Evolutionary conservation across 2,329 filamentous ascomycete genomes (phyloP).

Genomic region (Trichoderma oligosporum): DNA sequence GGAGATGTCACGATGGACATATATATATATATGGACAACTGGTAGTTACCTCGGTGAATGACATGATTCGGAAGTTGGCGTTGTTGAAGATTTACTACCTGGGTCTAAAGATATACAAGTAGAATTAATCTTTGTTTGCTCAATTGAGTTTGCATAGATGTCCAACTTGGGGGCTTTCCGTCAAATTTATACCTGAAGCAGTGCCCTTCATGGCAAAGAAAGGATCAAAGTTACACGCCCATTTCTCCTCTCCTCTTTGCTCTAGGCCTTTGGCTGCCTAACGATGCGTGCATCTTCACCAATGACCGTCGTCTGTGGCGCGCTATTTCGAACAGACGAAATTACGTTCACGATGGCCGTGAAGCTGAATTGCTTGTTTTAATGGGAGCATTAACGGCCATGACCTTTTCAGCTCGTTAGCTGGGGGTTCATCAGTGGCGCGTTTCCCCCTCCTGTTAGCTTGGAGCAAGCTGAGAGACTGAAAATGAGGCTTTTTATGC

Average conservation of each 20-base stretch:
- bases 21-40: background rate
- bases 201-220: background rate
- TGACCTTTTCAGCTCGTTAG: background rate
- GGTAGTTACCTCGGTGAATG: background rate
- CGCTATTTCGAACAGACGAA: background rate
- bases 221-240: background rate
- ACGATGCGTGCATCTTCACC: background rate
- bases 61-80: background rate
- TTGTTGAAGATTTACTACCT: background rate
- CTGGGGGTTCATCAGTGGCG: no score
- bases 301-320: slow-evolving; percentile 14
- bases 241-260: background rate
- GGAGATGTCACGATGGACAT: background rate
- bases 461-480: no score
- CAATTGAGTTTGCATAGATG: no score
- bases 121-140: no score
- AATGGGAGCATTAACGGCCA: background rate
- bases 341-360: slow-evolving; percentile 11
- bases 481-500: no score
- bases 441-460: background rate
- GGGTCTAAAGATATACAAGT: background rate
- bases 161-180: background rate
- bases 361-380: background rate
- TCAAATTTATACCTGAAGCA: background rate
- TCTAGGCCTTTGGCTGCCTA: background rate